These are phyloP conservation scores for Nannochloropsis oceanica DNA, from an alignment of 108 stramenopile species.

Conservation along the genomic window DNA sequence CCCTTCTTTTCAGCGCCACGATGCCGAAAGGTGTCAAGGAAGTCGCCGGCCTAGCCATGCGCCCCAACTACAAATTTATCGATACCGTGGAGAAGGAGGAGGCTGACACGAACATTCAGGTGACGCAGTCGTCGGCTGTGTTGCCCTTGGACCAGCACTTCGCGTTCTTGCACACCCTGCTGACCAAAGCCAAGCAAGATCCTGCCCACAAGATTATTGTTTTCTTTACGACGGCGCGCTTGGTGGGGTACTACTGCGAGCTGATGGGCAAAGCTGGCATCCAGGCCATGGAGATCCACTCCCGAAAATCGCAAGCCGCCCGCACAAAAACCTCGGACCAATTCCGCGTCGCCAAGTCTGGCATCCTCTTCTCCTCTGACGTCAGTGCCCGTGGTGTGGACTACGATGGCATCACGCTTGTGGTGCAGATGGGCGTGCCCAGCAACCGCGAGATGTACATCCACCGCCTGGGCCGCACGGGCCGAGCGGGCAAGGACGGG, in stretches of 20 bases:
- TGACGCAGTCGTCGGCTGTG: conserved; percentile 45
- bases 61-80: conserved; percentile 20
- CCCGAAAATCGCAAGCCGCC: conserved; percentile 59
- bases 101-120: conserved; percentile 43
- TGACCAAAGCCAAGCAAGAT: conserved; percentile 7
- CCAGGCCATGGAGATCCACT: conserved; percentile 64
- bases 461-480: conserved; percentile 90
- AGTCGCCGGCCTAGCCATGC: conserved; percentile 46
- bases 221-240: conserved; percentile 71
- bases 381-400: conserved; percentile 81
- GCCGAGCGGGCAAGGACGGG: conserved; percentile 55
- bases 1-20: conserved; percentile 86
- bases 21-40: conserved; percentile 48
- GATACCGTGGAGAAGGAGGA: conserved; percentile 40
- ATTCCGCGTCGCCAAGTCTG: conserved; percentile 44
- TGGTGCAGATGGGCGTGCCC: conserved; percentile 65
- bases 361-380: conserved; percentile 69
- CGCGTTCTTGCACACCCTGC: background rate
- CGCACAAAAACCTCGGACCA: conserved; percentile 48
- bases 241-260: conserved; percentile 55
- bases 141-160: conserved; percentile 16
- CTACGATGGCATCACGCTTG: conserved; percentile 57
- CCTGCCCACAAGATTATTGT: conserved; percentile 51
- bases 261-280: conserved; percentile 35
- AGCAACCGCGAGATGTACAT: conserved; percentile 64